phyloP scores from a whole-genome alignment of 1,284 basidiomycete genomes.

The Heterobasidion occidentale region DNA sequence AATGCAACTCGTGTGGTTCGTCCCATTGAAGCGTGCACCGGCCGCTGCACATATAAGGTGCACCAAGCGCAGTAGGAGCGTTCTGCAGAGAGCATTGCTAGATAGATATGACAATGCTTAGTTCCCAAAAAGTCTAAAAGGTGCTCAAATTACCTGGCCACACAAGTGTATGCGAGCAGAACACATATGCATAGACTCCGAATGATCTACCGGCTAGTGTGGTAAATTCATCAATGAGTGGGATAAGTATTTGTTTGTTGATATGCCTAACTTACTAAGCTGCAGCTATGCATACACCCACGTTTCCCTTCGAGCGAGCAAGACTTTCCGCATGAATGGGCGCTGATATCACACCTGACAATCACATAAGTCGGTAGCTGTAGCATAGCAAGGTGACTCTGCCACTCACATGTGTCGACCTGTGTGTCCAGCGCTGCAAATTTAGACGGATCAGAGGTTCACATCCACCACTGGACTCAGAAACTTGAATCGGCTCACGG shows the following conservation, averaged over 20 bases:
- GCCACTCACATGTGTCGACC: slow-evolving; percentile 30
- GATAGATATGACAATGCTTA: neutral
- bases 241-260: neutral
- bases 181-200: slow-evolving; percentile 42
- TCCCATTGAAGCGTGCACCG: slow-evolving; percentile 22
- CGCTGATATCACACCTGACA: slow-evolving; percentile 32
- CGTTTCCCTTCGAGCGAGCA: slow-evolving; percentile 34
- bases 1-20: slow-evolving; percentile 31
- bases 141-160: slow-evolving; percentile 30
- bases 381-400: no score
- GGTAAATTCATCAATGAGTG: neutral
- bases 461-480: no score
- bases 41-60: neutral
- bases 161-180: slow-evolving; percentile 45
- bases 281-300: slow-evolving; percentile 42
- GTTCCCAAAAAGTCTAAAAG: neutral
- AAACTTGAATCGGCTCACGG: neutral
- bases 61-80: neutral
- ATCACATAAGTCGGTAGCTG: slow-evolving; percentile 23
- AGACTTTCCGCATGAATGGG: slow-evolving; percentile 42
- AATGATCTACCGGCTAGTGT: slow-evolving; percentile 35
- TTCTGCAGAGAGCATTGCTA: neutral
- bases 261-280: slow-evolving; percentile 28
- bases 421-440: slow-evolving; percentile 44
- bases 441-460: no score